A percentile compares a stretch with the other conserved stretches of the same genome.
Evolutionary conservation across 345 rosid genomes (phyloP).

Genomic region (Gossypium longicalyx): DNA sequence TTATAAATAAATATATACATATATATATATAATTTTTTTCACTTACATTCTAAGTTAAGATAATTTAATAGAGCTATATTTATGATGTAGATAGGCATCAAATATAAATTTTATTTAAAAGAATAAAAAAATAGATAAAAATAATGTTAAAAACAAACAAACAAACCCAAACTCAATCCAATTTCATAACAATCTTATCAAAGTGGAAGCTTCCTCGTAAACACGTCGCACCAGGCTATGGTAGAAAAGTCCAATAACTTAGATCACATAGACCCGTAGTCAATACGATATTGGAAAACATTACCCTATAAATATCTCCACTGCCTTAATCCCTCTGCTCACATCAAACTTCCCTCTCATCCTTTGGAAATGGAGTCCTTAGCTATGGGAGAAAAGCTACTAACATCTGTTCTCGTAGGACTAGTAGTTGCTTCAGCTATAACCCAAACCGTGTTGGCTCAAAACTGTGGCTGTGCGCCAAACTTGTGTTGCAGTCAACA

Average conservation of each 20-base stretch:
- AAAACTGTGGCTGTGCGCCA: slow-evolving; percentile 51
- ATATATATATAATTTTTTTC: no score
- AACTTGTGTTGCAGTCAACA: slow-evolving; percentile 41
- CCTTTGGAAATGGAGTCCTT: slow-evolving; percentile 5
- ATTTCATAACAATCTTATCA: neutral
- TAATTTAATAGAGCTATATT: no score
- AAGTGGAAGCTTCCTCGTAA: neutral
- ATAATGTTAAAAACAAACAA: no score
- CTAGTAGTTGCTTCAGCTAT: neutral
- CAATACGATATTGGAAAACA: neutral
- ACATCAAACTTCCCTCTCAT: neutral
- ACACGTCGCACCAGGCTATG: neutral
- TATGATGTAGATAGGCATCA: no score
- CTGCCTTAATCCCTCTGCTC: neutral
- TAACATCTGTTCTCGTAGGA: neutral
- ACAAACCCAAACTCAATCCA: no score
- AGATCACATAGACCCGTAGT: neutral
- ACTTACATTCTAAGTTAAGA: no score
- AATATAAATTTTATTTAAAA: no score
- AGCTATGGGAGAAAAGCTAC: neutral
- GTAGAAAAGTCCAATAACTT: neutral
- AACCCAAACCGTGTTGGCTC: slow-evolving; percentile 20
- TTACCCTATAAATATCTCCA: neutral
- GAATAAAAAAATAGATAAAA: no score
- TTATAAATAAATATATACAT: no score